Percentiles rank a stretch among this genome's conserved stretches.
These are phyloP conservation scores for Catharanthus roseus DNA, from an alignment of 257 asterid species.

Conservation along the genomic window DNA sequence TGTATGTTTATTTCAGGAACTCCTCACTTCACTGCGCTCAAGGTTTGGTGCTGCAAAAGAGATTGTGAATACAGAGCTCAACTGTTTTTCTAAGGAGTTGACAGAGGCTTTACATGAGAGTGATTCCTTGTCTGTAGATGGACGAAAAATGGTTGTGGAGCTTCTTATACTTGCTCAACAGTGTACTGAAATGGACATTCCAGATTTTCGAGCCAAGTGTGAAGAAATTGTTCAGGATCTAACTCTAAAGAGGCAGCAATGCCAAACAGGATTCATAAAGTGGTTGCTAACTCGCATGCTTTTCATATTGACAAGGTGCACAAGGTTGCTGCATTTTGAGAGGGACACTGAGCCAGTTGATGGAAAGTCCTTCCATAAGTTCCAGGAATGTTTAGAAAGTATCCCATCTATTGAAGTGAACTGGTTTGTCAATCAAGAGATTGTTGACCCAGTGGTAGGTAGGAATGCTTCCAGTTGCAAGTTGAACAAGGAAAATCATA, in stretches of 20 bases:
- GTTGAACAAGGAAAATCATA: conserved; percentile 31
- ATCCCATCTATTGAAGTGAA: conserved; percentile 77
- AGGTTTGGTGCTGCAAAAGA: conserved; percentile 88
- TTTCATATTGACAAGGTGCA: conserved; percentile 90
- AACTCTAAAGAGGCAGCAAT: conserved; percentile 69
- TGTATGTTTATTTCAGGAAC: conserved; percentile 39
- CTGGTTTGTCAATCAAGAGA: conserved; percentile 62
- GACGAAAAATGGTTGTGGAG: conserved; percentile 51
- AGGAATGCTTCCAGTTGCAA: conserved; percentile 33
- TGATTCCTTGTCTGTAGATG: conserved; percentile 46
- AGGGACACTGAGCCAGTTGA: conserved; percentile 74
- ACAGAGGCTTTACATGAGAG: conserved; percentile 47
- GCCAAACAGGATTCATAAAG: conserved; percentile 62
- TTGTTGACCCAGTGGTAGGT: conserved; percentile 43
- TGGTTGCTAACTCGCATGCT: conserved; percentile 81
- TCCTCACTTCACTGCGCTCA: conserved; percentile 69
- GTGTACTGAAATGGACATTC: conserved; percentile 61
- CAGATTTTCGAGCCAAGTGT: conserved; percentile 74
- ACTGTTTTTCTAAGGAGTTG: conserved; percentile 60
- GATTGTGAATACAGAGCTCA: conserved; percentile 72
- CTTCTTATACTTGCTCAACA: conserved; percentile 63
- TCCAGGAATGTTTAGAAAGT: conserved; percentile 74
- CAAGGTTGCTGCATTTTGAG: conserved; percentile 83
- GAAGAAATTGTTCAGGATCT: conserved; percentile 82
- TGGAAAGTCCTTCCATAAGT: conserved; percentile 67